Evolutionary conservation across 1,284 basidiomycete species (phyloP), one percentile per base, ranked within the genome.

Genomic region (Hortiboletus rubellus): DNA sequence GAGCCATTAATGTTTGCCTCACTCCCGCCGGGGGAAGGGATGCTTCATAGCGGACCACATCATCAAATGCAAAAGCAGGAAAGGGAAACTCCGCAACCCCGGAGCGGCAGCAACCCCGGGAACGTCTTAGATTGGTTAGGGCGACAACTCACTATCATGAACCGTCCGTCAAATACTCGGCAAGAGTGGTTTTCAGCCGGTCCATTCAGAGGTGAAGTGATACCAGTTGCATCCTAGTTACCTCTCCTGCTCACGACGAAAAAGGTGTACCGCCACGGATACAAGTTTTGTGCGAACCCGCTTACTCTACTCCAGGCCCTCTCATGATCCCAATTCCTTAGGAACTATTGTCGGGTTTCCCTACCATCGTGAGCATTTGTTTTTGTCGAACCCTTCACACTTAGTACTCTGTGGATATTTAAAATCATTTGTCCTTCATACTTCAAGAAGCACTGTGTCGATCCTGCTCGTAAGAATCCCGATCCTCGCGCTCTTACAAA

Each of bases 231-330:
- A 22, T 33, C 5, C 50, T 18, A 17, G 18, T 46, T 54, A 43
- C 24, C 57, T 65, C 64, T 49, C 38, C 53, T 17, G 55, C 63
- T 60, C 36, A 70, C 22, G 22, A 45, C 38, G 22, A 46, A 47
- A 57, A 61, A 83, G 83, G 43, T 72, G 69, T 33, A 74, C 79
- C 11, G 77, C 84, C 5, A 79, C 78, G 7, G 82, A 87, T 48
- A 77, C 91, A 40, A 66, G 70, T 1, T 74, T 94, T 94, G 67
- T 78, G 8, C 82, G 90, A 24, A 72, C 76, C 1, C 77, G 83
- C 31, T 69, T 92, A 57, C 90, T 92, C 66, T 93, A 93, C 65
- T 80, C 83, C 3, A 79, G 85, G 40, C 84, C 87, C 5, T 75
- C 75, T 57, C 76, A 72, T 46, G 72, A 80, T 41, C 80, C 80